A percentile compares a stretch with the other conserved stretches of the same genome.
Conservation (phyloP, 2,329 filamentous ascomycete species). For the Triangularia verruculosa region DNA sequence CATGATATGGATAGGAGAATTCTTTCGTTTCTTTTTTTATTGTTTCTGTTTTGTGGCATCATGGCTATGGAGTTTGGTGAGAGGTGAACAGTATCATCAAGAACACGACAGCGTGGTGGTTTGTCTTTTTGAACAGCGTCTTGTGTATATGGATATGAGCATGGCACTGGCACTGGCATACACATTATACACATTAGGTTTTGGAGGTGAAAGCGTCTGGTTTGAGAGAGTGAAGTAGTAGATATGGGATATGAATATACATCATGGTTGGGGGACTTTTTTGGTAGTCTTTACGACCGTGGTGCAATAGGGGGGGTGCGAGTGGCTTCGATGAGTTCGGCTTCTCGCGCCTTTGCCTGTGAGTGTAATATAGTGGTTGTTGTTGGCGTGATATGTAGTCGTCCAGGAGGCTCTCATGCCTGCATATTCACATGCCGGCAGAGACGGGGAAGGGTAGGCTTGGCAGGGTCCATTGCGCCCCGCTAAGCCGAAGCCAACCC, state of each 20-base stretch:
- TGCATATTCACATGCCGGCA: not conserved
- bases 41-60: not conserved
- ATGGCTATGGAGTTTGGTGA: not conserved
- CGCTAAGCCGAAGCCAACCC: not conserved
- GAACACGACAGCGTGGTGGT: not conserved
- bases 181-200: not conserved
- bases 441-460: not conserved
- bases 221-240: not conserved
- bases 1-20: not conserved
- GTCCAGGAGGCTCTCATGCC: slow-evolving; percentile 8
- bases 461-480: not conserved
- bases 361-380: too few species aligned
- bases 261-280: not conserved
- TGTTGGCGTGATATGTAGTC: too few species aligned
- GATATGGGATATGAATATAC: not conserved
- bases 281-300: not conserved
- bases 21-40: slow-evolving; percentile 2
- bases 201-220: not conserved
- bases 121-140: not conserved
- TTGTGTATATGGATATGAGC: not conserved
- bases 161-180: not conserved
- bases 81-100: not conserved
- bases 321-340: not conserved
- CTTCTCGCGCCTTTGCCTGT: not conserved
- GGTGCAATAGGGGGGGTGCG: not conserved